Base-by-base conservation (phyloP, 768 basidiomycete genomes). In the Rhodotorula kratochvilovae region DNA sequence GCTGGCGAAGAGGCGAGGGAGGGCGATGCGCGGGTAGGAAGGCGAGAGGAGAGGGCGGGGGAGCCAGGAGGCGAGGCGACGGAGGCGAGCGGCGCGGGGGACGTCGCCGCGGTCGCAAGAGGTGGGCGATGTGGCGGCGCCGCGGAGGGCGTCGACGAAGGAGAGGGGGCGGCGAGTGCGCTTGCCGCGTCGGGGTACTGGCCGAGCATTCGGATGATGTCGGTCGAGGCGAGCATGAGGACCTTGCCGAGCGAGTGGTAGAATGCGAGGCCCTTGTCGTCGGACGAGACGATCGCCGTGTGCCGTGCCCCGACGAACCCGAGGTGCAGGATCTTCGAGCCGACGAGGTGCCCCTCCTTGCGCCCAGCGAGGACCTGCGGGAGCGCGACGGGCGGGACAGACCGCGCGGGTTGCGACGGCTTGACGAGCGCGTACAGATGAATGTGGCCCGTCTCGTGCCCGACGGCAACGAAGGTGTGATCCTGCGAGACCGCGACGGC, bases 181-280 rank as follows among this genome's bases (percentile, higher is more conserved):
- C 3, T 25, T 21, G 48, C 48, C 3, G 75, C 65, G 21, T 88
- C 86, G 7, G 90, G 90, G 77, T 97, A 95, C 77, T 89, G 90
- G 2, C 96, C 96, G 4, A 98, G 84, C 63, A 99, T 91, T 27
- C 96, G 88, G 56, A 98, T 85, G 45, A 91, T 91, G 79, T 99
- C 96, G 25, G 90, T 88, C 21, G 94, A 93, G 57, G 97, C 94
- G 12, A 99, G 89, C 74, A 96, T 96, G 23, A 98, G 84, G 19
- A 98, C 88, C 79, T 91, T 94, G 36, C 96, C 92, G 8, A 99
- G 82, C 65, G 89, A 90, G 81, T 97, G 94, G 79, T 91, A 96
- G 81, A 99, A 99, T 0, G 92, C 91, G 16, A 97, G 84, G 1
- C 96, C 96, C 74, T 85, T 82, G 68, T 95, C 90, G 79, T 98